Base-by-base conservation (phyloP, 2,329 filamentous ascomycete species). In the Talaromyces piceae region DNA sequence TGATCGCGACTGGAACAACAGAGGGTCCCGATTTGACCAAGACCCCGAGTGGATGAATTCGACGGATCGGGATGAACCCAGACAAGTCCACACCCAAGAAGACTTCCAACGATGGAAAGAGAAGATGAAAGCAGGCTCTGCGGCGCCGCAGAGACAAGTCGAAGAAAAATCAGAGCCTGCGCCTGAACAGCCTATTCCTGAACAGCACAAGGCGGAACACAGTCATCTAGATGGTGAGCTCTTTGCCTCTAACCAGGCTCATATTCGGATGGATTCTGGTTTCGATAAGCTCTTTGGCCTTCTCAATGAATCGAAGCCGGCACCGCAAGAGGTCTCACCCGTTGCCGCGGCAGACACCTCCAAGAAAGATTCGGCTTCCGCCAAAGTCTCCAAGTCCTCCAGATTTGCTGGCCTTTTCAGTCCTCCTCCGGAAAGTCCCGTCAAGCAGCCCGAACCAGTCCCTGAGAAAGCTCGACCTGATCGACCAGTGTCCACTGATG, bases 21-120 rank as follows among this genome's bases (percentile, higher is more conserved):
- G 74, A 50, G 22, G 37, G 30, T 72, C 67, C 33, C 79, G 76
- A 56, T 68, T 79, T 57, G 89, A 94, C 64, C 83, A 87, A 57
- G 88, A 95, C 47, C 91, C 91, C 4, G 91, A 95, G 68, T 95
- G 91, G 91, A 77, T 95, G 68, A 89, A 94, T 63, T 79, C 84
- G 53, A 82, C 83, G 13, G 77, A 76, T 41, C 71, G 77, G 20
- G 84, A 86, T 53, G 85, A 88, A 47, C 82, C 85, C 60, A 73
- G 79, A 30, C 81, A 86, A 60, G 23, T 22, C 16, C 39, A 43
- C 60, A 95, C 90, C 1, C 85, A 88, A 61, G 90, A 94, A 63
- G 91, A 96, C 58, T 94, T 96, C 67, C 86, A 94, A 71, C 88
- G 88, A 59, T 96, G 91, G 83, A 95, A 95, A 77, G 88, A 94